Conservation (phyloP, 257 asterid genomes). For the Coffea canephora region DNA sequence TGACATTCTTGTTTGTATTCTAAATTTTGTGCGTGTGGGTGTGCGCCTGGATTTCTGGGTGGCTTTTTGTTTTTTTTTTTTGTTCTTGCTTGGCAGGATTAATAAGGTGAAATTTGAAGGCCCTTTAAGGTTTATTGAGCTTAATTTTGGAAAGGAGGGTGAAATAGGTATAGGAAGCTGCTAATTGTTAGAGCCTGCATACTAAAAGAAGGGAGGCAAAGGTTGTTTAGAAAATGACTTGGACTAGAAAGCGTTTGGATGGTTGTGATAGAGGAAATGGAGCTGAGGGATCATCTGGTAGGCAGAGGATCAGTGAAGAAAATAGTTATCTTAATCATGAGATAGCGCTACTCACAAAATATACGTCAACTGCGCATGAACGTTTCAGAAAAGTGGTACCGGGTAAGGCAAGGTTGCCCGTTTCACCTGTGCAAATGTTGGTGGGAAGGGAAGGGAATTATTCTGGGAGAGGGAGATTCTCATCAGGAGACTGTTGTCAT, state of each 20-base stretch:
- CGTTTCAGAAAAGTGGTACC: conserved; percentile 40
- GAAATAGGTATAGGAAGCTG: not conserved
- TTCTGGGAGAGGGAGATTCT: conserved; percentile 77
- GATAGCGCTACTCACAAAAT: conserved; percentile 53
- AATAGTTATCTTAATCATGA: conserved; percentile 46
- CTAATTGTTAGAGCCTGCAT: not conserved
- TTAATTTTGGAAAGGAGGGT: not conserved
- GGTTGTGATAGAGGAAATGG: conserved; percentile 27
- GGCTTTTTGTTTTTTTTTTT: not conserved
- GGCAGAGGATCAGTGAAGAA: conserved; percentile 19
- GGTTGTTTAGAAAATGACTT: conserved; percentile 43
- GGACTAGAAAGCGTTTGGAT: conserved; percentile 40
- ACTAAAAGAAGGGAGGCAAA: not conserved
- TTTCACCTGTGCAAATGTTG: conserved; percentile 83
- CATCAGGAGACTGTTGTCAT: conserved; percentile 77
- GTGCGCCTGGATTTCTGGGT: not conserved
- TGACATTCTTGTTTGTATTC: not conserved
- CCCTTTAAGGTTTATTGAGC: not conserved
- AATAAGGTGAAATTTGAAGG: not conserved
- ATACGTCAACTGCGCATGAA: conserved; percentile 48
- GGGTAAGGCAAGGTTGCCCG: conserved; percentile 41
- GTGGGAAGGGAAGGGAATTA: conserved; percentile 72
- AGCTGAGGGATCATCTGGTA: conserved; percentile 29
- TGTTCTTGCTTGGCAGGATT: conserved; percentile 2
- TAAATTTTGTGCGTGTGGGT: not conserved